Evolutionary conservation across 257 asterid species (phyloP).

Genomic region (Gentiana macrophylla): DNA sequence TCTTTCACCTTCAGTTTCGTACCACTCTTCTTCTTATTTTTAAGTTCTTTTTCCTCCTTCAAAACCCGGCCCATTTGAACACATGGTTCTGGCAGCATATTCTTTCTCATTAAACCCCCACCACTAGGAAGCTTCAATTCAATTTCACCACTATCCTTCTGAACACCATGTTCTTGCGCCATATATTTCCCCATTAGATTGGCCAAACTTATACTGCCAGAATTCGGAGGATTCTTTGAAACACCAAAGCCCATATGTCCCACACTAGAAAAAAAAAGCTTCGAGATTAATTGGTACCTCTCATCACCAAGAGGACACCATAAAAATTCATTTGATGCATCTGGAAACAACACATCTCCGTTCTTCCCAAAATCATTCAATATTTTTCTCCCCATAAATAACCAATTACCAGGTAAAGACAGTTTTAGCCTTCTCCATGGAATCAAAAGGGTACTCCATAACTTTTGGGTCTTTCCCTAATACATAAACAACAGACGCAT

Average conservation of each 20-base stretch:
- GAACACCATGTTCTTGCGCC: slow-evolving; percentile 19
- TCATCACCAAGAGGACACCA: slow-evolving; percentile 32
- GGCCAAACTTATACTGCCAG: slow-evolving; percentile 15
- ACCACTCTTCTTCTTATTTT: slow-evolving; percentile 21
- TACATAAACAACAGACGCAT: slow-evolving; percentile 55
- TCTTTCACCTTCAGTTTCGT: slow-evolving; percentile 20
- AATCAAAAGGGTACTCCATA: slow-evolving; percentile 52
- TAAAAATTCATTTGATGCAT: slow-evolving; percentile 25
- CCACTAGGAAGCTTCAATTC: too few relatives aligned
- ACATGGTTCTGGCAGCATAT: slow-evolving; percentile 19
- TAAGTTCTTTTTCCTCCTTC: slow-evolving; percentile 12
- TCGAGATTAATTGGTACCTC: slow-evolving; percentile 10
- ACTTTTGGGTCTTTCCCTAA: slow-evolving; percentile 67
- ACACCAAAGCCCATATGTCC: slow-evolving; percentile 31
- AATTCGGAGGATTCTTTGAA: slow-evolving; percentile 21
- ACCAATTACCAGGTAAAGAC: slow-evolving; percentile 9
- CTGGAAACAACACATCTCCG: slow-evolving; percentile 11
- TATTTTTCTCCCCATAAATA: slow-evolving; percentile 20
- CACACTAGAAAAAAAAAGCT: slow-evolving; percentile 34
- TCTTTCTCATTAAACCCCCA: slow-evolving; percentile 9
- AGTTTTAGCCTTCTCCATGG: slow-evolving; percentile 49
- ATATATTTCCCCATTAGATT: slow-evolving; percentile 17
- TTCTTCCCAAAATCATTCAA: slow-evolving; percentile 13
- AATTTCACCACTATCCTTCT: slow-evolving; percentile 1
- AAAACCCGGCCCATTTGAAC: slow-evolving; percentile 12